phyloP scores from a whole-genome alignment of 2,329 filamentous ascomycete species.

The Fusarium veterinarium region DNA sequence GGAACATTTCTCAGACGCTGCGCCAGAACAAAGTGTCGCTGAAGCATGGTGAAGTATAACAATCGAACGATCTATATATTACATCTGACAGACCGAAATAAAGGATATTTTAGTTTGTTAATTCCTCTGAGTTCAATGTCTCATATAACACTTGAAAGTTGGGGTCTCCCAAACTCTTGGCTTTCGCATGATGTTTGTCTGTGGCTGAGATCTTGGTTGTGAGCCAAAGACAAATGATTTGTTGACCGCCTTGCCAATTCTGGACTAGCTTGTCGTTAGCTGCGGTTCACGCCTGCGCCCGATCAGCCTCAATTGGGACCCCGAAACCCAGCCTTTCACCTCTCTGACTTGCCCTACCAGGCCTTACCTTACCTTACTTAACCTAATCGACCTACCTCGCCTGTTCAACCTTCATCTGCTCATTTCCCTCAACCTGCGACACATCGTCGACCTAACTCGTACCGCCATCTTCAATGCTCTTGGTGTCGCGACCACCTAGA shows the following conservation, averaged over 20 bases:
- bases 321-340: slow-evolving; percentile 41
- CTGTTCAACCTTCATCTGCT: slow-evolving; percentile 25
- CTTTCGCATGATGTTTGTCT: slow-evolving; percentile 9
- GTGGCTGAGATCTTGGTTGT: slow-evolving; percentile 27
- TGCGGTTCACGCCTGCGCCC: slow-evolving; percentile 36
- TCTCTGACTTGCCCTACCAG: not conserved
- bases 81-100: not conserved
- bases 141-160: slow-evolving; percentile 1
- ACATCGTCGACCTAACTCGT: not conserved
- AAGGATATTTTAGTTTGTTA: not conserved
- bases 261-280: slow-evolving; percentile 28
- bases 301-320: slow-evolving; percentile 45
- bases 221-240: slow-evolving; percentile 36
- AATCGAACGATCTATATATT: not conserved
- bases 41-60: slow-evolving; percentile 22
- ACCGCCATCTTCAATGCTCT: slow-evolving; percentile 1
- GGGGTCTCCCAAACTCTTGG: slow-evolving; percentile 12
- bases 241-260: slow-evolving; percentile 42
- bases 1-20: not conserved
- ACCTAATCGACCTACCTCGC: slow-evolving; percentile 10
- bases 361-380: not conserved
- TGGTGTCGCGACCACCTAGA: slow-evolving; percentile 16
- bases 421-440: slow-evolving; percentile 7
- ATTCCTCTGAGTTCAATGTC: not conserved
- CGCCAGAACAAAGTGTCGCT: slow-evolving; percentile 6